Evolutionary conservation across 2,329 filamentous ascomycete genomes (phyloP).

Genomic region (Cordyceps javanica): DNA sequence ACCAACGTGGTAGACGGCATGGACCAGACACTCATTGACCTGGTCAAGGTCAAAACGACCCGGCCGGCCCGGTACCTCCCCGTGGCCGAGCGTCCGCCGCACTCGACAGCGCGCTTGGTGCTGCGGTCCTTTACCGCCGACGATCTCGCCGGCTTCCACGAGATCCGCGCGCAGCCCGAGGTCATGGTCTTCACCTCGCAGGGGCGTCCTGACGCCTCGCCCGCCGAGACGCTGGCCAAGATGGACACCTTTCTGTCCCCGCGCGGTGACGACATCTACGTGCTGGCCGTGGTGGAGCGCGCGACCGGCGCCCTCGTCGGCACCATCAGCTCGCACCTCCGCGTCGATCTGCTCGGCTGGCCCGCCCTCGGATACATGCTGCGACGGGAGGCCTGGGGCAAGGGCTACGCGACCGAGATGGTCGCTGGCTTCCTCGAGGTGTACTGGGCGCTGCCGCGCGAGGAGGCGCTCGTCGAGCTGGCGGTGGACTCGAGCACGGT

Average conservation of each 20-base stretch:
- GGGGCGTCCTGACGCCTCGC: conserved; percentile 36
- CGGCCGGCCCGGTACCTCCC: conserved; percentile 37
- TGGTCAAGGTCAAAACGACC: conserved; percentile 41
- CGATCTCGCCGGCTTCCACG: conserved; percentile 45
- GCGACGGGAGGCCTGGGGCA: conserved; percentile 46
- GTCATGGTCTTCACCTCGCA: conserved; percentile 54
- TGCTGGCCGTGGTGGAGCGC: conserved; percentile 46
- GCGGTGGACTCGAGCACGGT: conserved; percentile 23
- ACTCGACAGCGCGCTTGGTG: conserved; percentile 48
- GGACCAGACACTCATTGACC: neutral
- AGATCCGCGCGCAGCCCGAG: conserved; percentile 50
- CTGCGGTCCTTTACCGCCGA: conserved; percentile 43
- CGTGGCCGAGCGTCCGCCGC: conserved; percentile 29
- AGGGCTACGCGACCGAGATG: conserved; percentile 53
- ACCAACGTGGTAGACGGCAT: neutral
- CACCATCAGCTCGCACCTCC: conserved; percentile 37
- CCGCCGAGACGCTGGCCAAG: conserved; percentile 36
- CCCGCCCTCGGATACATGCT: conserved; percentile 56
- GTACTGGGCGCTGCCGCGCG: conserved; percentile 46
- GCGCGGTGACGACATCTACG: conserved; percentile 46
- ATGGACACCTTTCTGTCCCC: conserved; percentile 40
- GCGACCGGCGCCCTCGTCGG: conserved; percentile 47
- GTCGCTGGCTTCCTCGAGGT: conserved; percentile 37
- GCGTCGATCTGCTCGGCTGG: conserved; percentile 39
- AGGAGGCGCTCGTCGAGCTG: conserved; percentile 37